These are phyloP conservation scores for Plasmodium coatneyi DNA, from an alignment of 169 alveolate species.

Conservation along the genomic window DNA sequence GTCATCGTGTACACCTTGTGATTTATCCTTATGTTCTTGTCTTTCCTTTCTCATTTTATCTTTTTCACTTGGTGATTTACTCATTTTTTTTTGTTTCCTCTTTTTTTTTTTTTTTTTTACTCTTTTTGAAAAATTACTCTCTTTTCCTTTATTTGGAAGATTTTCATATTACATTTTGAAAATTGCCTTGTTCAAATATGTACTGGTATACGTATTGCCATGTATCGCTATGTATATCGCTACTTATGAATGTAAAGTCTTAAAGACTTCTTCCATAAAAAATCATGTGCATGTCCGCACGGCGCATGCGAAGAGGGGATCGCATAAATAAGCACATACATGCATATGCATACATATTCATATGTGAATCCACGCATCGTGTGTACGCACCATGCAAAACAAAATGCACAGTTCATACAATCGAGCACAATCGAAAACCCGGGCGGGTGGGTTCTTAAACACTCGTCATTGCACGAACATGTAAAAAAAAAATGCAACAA, in stretches of 20 bases:
- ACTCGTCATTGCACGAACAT: slow-evolving; percentile 1
- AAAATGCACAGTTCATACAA: background rate
- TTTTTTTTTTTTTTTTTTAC: background rate
- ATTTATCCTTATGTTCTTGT: background rate
- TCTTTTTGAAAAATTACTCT: background rate
- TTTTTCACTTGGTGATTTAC: slow-evolving; percentile 3
- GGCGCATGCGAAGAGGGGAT: background rate
- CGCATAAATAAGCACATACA: background rate
- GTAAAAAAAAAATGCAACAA: slow-evolving; percentile 2
- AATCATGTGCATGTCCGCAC: background rate
- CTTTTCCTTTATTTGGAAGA: slow-evolving; percentile 18
- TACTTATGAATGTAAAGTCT: background rate
- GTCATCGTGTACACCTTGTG: background rate
- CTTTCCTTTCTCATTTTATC: slow-evolving; percentile 21
- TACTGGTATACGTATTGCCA: background rate
- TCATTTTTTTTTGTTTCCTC: background rate
- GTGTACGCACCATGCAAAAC: background rate
- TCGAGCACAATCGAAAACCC: background rate
- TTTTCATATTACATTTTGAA: slow-evolving; percentile 32
- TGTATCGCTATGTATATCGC: background rate
- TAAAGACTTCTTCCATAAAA: background rate
- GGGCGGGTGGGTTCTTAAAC: background rate
- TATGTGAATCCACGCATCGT: background rate
- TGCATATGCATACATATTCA: background rate
- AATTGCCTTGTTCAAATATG: background rate